These are phyloP conservation scores for Phytophthora litchii DNA, from an alignment of 352 stramenopile species.

Conservation along the genomic window DNA sequence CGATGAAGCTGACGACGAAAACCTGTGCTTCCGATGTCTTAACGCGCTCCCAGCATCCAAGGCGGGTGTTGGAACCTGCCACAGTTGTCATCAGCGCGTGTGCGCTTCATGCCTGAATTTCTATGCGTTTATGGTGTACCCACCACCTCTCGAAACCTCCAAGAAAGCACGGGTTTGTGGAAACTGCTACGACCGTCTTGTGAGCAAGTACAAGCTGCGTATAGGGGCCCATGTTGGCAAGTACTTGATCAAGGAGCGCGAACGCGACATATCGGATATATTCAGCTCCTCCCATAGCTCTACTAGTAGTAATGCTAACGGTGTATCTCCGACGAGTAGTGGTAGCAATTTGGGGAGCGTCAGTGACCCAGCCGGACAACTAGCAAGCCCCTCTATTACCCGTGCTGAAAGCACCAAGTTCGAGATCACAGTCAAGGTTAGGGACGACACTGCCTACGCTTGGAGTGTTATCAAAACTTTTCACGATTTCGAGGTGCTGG, in stretches of 20 bases:
- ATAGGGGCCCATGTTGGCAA: slow-evolving; percentile 74
- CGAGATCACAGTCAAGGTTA: slow-evolving; percentile 68
- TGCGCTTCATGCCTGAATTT: slow-evolving; percentile 61
- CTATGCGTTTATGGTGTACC: slow-evolving; percentile 76
- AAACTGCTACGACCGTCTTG: slow-evolving; percentile 67
- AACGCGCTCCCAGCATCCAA: slow-evolving; percentile 36
- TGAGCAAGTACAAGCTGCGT: slow-evolving; percentile 69
- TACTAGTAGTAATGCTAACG: slow-evolving; percentile 6
- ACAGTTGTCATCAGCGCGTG: slow-evolving; percentile 73
- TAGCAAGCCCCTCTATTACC: slow-evolving; percentile 10
- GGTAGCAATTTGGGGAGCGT: slow-evolving; percentile 5
- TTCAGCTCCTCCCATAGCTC: slow-evolving; percentile 23
- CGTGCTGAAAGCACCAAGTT: slow-evolving; percentile 40
- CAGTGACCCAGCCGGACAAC: slow-evolving; percentile 7
- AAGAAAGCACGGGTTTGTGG: slow-evolving; percentile 72
- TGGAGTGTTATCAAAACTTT: slow-evolving; percentile 80
- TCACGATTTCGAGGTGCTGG: slow-evolving; percentile 70
- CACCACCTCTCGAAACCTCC: slow-evolving; percentile 60
- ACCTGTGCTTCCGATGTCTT: slow-evolving; percentile 70
- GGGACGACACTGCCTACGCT: slow-evolving; percentile 54
- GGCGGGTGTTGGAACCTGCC: slow-evolving; percentile 33
- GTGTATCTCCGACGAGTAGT: slow-evolving; percentile 14
- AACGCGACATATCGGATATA: slow-evolving; percentile 34
- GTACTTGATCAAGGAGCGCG: slow-evolving; percentile 63
- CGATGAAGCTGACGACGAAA: slow-evolving; percentile 56